phyloP scores from a whole-genome alignment of 2,329 filamentous ascomycete species.

The Ophiostoma tasmaniense region DNA sequence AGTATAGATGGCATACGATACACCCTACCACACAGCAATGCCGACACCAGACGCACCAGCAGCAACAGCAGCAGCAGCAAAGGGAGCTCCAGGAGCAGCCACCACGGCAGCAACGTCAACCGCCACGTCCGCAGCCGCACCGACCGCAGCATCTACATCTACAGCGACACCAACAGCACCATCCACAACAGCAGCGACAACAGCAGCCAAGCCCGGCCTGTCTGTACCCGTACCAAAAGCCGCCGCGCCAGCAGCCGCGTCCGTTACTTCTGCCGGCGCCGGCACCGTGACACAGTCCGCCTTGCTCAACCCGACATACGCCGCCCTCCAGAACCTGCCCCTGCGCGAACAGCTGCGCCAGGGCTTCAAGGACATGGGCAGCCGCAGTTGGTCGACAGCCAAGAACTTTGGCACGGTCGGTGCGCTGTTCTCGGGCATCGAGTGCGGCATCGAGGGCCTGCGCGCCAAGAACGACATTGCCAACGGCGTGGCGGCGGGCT shows the following conservation, averaged over 20 bases:
- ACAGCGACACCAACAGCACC: neutral
- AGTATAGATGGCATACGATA: constrained; percentile 91
- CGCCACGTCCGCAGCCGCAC: constrained; percentile 6
- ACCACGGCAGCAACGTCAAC: constrained; percentile 3
- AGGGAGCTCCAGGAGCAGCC: constrained; percentile 5
- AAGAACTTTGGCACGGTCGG: constrained; percentile 96
- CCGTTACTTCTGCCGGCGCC: constrained; percentile 5
- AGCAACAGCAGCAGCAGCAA: constrained; percentile 5
- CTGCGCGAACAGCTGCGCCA: constrained; percentile 71
- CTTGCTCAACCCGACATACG: constrained; percentile 21
- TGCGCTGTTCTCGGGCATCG: constrained; percentile 81
- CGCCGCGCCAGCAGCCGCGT: constrained; percentile 4
- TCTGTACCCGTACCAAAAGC: neutral
- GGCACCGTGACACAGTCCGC: constrained; percentile 21
- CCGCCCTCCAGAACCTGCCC: constrained; percentile 55
- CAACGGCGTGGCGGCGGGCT: constrained; percentile 83
- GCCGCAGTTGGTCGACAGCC: constrained; percentile 69
- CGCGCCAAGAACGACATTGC: constrained; percentile 87
- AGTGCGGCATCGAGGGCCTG: constrained; percentile 89
- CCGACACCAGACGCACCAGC: constrained; percentile 18
- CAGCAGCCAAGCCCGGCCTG: constrained; percentile 7
- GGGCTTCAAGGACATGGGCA: constrained; percentile 93
- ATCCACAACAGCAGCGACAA: constrained; percentile 6
- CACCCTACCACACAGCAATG: constrained; percentile 56
- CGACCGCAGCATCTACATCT: neutral